phyloP scores from a whole-genome alignment of 805 yeast genomes.

The Candida sithepensis region DNA sequence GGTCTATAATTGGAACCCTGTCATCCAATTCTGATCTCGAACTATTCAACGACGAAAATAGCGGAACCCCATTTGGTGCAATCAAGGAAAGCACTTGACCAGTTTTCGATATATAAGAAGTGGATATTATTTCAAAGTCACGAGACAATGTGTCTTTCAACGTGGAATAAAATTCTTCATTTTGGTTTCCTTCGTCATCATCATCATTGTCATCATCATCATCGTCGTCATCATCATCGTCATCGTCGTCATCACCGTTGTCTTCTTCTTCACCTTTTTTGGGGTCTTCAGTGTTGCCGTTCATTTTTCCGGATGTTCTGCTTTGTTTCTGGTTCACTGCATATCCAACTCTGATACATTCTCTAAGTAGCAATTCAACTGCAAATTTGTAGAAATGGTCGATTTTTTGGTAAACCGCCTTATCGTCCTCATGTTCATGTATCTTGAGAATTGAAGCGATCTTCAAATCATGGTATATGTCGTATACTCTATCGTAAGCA shows the following conservation, averaged over 20 bases:
- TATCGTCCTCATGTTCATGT: conserved; percentile 45
- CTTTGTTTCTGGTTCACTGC: conserved; percentile 7
- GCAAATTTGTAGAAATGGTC: conserved; percentile 63
- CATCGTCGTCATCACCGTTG: conserved; percentile 5
- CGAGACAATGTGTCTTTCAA: conserved; percentile 43
- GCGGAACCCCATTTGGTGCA: conserved; percentile 64
- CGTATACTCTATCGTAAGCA: conserved; percentile 48
- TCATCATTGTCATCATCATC: conserved; percentile 6
- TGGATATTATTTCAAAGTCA: conserved; percentile 60
- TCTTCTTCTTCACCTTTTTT: conserved; percentile 7
- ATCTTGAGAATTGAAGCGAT: conserved; percentile 42
- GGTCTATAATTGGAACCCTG: conserved; percentile 64
- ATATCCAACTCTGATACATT: conserved; percentile 45
- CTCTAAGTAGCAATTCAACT: conserved; percentile 61
- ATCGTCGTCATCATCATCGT: conserved; percentile 2
- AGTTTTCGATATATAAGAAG: conserved; percentile 45
- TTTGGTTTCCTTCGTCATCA: conserved; percentile 12
- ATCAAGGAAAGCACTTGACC: conserved; percentile 64
- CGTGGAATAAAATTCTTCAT: conserved; percentile 11
- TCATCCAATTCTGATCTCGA: conserved; percentile 72
- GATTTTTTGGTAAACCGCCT: conserved; percentile 44
- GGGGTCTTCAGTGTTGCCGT: not conserved
- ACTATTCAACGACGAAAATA: conserved; percentile 67
- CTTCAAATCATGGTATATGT: conserved; percentile 64
- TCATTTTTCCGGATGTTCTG: not conserved